These are phyloP conservation scores for Microdochium bolleyi DNA, from an alignment of 2,329 filamentous ascomycete species.

Conservation along the genomic window DNA sequence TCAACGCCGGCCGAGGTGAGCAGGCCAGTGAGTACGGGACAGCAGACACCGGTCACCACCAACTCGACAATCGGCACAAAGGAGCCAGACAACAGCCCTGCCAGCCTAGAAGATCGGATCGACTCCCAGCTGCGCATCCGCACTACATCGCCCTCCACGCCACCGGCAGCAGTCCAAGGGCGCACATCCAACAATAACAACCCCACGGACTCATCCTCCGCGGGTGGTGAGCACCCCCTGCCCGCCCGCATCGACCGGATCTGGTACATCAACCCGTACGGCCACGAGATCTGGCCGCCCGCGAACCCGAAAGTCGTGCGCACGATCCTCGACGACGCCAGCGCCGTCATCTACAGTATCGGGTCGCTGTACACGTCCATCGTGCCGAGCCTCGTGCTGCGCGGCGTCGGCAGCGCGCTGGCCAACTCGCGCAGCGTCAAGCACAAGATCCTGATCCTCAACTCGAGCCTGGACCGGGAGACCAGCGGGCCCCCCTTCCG, in stretches of 20 bases:
- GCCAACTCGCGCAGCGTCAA: slow-evolving; percentile 25
- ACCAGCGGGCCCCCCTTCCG: slow-evolving; percentile 32
- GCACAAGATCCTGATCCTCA: slow-evolving; percentile 77
- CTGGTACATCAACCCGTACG: slow-evolving; percentile 98
- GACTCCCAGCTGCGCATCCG: not conserved
- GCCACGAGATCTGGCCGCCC: slow-evolving; percentile 83
- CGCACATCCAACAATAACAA: not conserved
- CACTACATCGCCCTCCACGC: not conserved
- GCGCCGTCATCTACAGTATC: slow-evolving; percentile 80
- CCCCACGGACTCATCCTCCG: not conserved
- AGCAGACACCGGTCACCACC: not conserved
- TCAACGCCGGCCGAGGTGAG: not conserved
- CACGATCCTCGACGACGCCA: slow-evolving; percentile 51
- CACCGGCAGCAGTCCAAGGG: not conserved
- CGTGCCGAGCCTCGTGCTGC: slow-evolving; percentile 72
- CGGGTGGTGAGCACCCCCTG: slow-evolving; percentile 59
- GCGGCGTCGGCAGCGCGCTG: slow-evolving; percentile 61
- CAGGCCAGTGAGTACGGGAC: not conserved
- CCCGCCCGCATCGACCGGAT: slow-evolving; percentile 70
- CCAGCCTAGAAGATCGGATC: not conserved
- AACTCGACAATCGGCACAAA: not conserved
- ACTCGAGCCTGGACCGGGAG: slow-evolving; percentile 78
- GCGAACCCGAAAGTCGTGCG: slow-evolving; percentile 75
- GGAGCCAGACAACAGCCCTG: not conserved
- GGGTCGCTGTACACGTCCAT: slow-evolving; percentile 91